These are phyloP conservation scores for Centaurea solstitialis DNA, from an alignment of 129 eudicot genomes.

Conservation along the genomic window DNA sequence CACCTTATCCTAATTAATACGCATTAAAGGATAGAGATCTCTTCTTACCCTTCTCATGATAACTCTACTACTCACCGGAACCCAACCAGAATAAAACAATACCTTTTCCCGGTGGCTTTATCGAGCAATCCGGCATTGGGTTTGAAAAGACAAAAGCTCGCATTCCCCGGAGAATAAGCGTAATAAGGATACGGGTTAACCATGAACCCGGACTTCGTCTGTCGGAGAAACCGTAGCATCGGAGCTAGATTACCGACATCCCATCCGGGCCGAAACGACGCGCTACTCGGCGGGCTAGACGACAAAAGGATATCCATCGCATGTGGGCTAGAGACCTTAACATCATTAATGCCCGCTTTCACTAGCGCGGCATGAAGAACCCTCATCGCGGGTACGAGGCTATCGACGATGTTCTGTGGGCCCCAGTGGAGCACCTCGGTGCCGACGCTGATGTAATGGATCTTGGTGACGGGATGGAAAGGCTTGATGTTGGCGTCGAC, in stretches of 20 bases:
- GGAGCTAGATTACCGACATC: constrained; percentile 68
- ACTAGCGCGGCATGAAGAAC: constrained; percentile 61
- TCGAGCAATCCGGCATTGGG: constrained; percentile 54
- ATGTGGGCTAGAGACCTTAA: constrained; percentile 74
- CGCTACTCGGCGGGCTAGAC: constrained; percentile 74
- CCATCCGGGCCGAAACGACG: constrained; percentile 84
- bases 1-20: no score
- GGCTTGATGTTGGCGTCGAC: constrained; percentile 38
- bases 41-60: no score
- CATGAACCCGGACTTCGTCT: constrained; percentile 72
- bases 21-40: no score
- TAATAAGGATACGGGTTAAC: constrained; percentile 94
- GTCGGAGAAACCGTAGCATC: constrained; percentile 57
- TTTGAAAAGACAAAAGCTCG: constrained; percentile 45
- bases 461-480: constrained; percentile 35
- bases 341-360: constrained; percentile 38
- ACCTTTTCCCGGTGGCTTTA: constrained; percentile 40
- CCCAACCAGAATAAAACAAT: neutral
- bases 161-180: constrained; percentile 44
- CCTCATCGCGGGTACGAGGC: constrained; percentile 70
- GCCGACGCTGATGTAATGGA: constrained; percentile 34
- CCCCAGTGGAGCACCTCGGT: constrained; percentile 46
- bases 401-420: constrained; percentile 33
- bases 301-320: constrained; percentile 62
- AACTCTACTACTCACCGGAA: no score